Conservation (phyloP, 306 rosid genomes). For the Ziziphus jujuba region DNA sequence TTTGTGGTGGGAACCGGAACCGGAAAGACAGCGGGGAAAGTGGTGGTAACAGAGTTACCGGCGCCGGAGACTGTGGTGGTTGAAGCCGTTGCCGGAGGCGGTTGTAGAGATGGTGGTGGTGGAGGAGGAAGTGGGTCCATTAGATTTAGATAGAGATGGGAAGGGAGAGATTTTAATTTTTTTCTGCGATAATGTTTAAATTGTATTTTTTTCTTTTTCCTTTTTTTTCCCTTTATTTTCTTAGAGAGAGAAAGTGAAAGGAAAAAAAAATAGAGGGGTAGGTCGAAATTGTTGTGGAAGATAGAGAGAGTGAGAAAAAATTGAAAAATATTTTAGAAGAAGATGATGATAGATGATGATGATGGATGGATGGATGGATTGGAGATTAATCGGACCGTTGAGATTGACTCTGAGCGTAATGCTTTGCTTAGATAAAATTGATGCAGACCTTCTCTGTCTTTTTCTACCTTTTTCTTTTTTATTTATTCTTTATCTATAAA, state of each 20-base stretch:
- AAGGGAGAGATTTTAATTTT: constrained; percentile 18
- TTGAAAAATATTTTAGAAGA: not conserved
- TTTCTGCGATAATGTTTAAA: too few species aligned
- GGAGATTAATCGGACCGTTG: constrained; percentile 38
- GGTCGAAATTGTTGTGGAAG: not conserved
- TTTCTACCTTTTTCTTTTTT: not conserved
- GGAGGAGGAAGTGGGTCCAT: constrained; percentile 68
- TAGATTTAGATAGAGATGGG: constrained; percentile 24
- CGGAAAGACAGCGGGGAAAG: constrained; percentile 21
- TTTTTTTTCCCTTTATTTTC: too few species aligned
- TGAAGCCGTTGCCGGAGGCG: constrained; percentile 4
- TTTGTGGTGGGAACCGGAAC: constrained; percentile 13
- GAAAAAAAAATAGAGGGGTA: constrained; percentile 1
- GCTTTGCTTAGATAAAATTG: constrained; percentile 19
- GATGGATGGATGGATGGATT: too few species aligned
- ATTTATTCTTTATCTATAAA: not conserved
- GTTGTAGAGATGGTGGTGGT: constrained; percentile 26
- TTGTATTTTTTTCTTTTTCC: too few species aligned
- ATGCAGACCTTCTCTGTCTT: constrained; percentile 32
- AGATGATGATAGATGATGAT: constrained; percentile 15
- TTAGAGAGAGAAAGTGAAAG: constrained; percentile 9
- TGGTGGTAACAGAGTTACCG: not conserved
- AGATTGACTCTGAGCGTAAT: not conserved
- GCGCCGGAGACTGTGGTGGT: constrained; percentile 13
- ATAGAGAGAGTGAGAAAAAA: too few species aligned